Conservation (phyloP, 106 monocot genomes). For the Phalaenopsis equestris region DNA sequence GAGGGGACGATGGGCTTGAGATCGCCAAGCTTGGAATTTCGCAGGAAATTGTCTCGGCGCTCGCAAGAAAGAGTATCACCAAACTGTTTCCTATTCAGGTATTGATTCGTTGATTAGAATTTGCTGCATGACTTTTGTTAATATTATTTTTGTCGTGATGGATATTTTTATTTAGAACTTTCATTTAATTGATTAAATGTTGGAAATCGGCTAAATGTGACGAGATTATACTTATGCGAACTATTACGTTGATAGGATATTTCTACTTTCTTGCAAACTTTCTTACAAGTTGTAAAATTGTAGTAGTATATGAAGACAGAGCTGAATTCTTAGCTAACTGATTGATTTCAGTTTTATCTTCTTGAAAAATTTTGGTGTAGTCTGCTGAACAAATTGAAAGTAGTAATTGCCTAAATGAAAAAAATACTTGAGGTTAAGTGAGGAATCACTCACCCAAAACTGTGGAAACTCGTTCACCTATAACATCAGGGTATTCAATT, state of each 20-base stretch:
- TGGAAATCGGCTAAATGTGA: neutral
- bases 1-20: conserved; percentile 70
- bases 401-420: neutral
- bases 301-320: neutral
- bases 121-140: neutral
- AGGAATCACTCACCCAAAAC: too few relatives aligned
- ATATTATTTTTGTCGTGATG: neutral
- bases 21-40: conserved; percentile 76
- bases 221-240: neutral
- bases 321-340: neutral
- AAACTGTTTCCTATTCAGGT: conserved; percentile 98
- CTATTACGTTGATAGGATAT: neutral
- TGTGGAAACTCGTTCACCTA: too few relatives aligned
- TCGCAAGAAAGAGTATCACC: conserved; percentile 61
- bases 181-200: neutral
- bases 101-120: neutral
- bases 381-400: neutral
- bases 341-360: neutral
- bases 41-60: conserved; percentile 41
- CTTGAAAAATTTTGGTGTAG: neutral
- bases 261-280: neutral
- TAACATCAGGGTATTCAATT: too few relatives aligned
- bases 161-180: neutral
- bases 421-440: too few relatives aligned
- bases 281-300: neutral